Base-by-base conservation (phyloP, 495 filamentous ascomycete genomes). In the Neurospora cerealis region DNA sequence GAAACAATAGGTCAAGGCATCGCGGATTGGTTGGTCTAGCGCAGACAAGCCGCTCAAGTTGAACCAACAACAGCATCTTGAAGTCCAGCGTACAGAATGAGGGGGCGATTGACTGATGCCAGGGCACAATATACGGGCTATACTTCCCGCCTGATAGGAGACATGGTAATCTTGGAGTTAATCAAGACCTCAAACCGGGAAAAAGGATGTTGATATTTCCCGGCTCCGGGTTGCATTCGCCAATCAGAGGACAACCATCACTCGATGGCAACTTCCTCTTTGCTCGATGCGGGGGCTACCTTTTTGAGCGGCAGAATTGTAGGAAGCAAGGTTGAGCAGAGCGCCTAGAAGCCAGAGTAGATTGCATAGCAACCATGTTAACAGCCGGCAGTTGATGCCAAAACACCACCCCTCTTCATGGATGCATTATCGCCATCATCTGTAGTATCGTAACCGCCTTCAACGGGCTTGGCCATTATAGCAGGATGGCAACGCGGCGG, bases 331-430 rank as follows among this genome's bases (percentile, higher is more conserved):
- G 54, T 66, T 66, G 54, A 66, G 15, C 15, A 32, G 48, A 69
- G 15, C 34, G 21, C 54, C 69, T 72, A 36, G 46, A 69, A 69
- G 34, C 32, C 46, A 40, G 37, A n/a, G 32, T 69, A 73, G 19
- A 69, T 73, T 73, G 28, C 71, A 66, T 28, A 34, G 32, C 21
- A 69, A 36, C 21, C 38, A 60, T 24, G 24, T 41, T 69, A 24
- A 72, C 24, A 38, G 32, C 48, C 71, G 71, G 71, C 71, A 73
- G 44, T 73, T 69, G 54, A 69, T 38, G 15, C 24, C 34, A 34
- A 66, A 69, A 32, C 46, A 69, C 15, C 71, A 32, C 46, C 28
- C 34, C 71, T n/a, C 21, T 10, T 40, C n/a, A 66, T 19, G 2
- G 36, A 38, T 41, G 13, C 34, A 41, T 21, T 40, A 41, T 39